These are phyloP conservation scores for Ustilago loliicola DNA, from an alignment of 1,284 basidiomycete genomes.

Conservation along the genomic window DNA sequence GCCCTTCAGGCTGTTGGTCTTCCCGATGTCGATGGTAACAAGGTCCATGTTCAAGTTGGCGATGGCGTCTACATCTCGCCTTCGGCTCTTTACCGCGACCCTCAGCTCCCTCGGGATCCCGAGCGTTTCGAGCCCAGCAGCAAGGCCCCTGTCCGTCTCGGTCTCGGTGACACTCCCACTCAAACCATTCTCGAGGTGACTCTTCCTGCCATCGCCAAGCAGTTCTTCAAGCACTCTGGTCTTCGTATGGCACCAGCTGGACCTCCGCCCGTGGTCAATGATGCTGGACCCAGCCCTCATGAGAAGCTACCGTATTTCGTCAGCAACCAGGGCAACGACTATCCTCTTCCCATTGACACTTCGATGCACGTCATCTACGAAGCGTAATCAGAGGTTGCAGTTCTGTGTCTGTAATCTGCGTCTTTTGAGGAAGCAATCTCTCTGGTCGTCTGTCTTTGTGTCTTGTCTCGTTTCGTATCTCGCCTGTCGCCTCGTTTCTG, in stretches of 20 bases:
- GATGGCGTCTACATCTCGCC: slow-evolving; percentile 50
- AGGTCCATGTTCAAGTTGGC: slow-evolving; percentile 33
- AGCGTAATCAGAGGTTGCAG: slow-evolving; percentile 6
- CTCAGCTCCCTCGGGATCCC: slow-evolving; percentile 36
- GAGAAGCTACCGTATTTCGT: slow-evolving; percentile 46
- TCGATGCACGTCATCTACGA: slow-evolving; percentile 52
- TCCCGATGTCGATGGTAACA: slow-evolving; percentile 31
- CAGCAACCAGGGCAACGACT: slow-evolving; percentile 36
- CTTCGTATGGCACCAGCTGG: slow-evolving; percentile 46
- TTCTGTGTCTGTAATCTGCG: neutral
- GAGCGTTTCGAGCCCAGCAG: slow-evolving; percentile 24
- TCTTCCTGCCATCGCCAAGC: slow-evolving; percentile 48
- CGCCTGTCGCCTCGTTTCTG: slow-evolving; percentile 5
- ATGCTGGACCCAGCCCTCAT: slow-evolving; percentile 29
- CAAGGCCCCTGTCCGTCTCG: slow-evolving; percentile 36
- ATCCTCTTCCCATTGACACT: slow-evolving; percentile 49
- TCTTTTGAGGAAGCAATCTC: neutral
- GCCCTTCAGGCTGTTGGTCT: slow-evolving; percentile 33
- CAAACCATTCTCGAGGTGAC: slow-evolving; percentile 46
- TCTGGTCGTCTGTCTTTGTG: neutral
- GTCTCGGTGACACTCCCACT: slow-evolving; percentile 44
- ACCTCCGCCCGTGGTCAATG: slow-evolving; percentile 38
- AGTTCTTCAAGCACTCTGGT: slow-evolving; percentile 43
- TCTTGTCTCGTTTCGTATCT: neutral
- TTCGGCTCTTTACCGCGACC: slow-evolving; percentile 45